Base-by-base conservation (phyloP, 345 rosid genomes). In the Passiflora organensis region DNA sequence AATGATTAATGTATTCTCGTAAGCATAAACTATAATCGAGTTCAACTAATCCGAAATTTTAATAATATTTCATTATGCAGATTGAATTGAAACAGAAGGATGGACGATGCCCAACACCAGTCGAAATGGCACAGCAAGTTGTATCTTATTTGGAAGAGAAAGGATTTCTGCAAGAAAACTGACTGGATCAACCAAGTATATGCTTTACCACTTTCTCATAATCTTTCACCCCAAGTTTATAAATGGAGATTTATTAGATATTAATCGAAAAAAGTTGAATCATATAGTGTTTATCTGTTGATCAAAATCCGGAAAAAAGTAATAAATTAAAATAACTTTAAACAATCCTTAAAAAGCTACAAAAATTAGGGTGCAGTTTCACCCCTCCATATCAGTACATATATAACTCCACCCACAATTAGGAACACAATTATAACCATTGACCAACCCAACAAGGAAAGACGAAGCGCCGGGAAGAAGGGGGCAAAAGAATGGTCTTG, bases 41-140 rank as follows among this genome's bases (percentile, higher is more conserved):
- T 41, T 23, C 13, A 51, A 15, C 15, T 4, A 32, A 15, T 66
- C n/a, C n/a, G n/a, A n/a, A 28, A 47, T 55, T 18, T 24, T 32
- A 17, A 34, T 17, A 2, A 17, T 16, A 32, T 44, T 15, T 28
- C 14, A 13, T 49, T 17, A 37, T 73, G 56, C 80, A 91, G 90
- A 84, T 91, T 66, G 90, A 87, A 76, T 47, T 91, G 46, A 55
- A 64, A 44, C 78, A 78, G 79, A 78, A 62, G 52, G 81, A 78
- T 20, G 95, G 93, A 72, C 70, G 63, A 47, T 88, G 95, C 74
- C 85, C 87, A 24, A 25, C 85, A 5, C 88, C 95, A n/a, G 62
- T 42, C 43, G 77, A 70, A 19, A 82, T 85, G 98, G 88, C 90
- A 14, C 86, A 73, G 55, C 70, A 80, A 68, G 90, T 91, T 22